phyloP scores from a whole-genome alignment of 257 asterid genomes.

The Solanum acaule region DNA sequence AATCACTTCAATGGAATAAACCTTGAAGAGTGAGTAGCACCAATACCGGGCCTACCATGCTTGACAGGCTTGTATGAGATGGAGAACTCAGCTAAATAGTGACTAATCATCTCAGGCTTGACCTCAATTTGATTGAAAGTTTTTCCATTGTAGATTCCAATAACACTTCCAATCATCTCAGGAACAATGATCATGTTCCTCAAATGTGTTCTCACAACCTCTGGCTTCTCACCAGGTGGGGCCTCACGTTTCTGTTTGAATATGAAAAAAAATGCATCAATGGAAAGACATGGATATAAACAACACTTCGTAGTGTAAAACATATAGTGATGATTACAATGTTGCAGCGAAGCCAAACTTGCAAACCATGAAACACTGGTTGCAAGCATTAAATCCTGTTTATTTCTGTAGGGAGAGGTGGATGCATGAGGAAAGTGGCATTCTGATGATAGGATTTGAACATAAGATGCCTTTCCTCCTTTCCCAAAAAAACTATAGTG shows the following conservation, averaged over 20 bases:
- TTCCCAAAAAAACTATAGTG: not conserved
- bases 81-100: slow-evolving; percentile 7
- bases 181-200: slow-evolving; percentile 21
- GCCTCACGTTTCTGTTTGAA: slow-evolving; percentile 15
- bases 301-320: not conserved
- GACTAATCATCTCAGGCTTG: slow-evolving; percentile 11
- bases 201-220: slow-evolving; percentile 14
- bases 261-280: not conserved
- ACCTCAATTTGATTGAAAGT: slow-evolving; percentile 10
- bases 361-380: not conserved
- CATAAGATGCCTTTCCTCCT: not conserved
- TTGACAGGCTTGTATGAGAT: slow-evolving; percentile 15
- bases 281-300: not conserved
- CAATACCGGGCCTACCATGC: slow-evolving; percentile 18
- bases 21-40: slow-evolving; percentile 16
- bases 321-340: not conserved
- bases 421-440: not conserved
- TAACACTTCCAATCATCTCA: slow-evolving; percentile 21
- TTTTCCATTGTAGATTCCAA: slow-evolving; percentile 12
- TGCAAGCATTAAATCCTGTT: slow-evolving; percentile 3
- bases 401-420: not conserved
- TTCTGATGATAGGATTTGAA: not conserved
- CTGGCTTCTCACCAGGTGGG: slow-evolving; percentile 17
- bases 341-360: not conserved
- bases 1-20: slow-evolving; percentile 14